phyloP scores from a whole-genome alignment of 345 rosid species.

The Eucalyptus albens region DNA sequence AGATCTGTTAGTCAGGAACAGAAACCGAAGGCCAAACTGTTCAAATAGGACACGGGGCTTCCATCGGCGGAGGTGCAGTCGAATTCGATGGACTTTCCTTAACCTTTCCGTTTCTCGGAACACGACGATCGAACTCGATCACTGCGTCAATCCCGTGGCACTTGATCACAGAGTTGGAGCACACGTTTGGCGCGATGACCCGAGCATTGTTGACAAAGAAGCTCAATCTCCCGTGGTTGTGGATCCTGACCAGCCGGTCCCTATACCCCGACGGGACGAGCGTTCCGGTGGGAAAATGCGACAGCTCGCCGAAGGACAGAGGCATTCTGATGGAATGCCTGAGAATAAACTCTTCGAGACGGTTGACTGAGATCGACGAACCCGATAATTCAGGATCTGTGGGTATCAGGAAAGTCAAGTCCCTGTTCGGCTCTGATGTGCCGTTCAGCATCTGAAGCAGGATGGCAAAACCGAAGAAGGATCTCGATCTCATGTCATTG shows the following conservation, averaged over 20 bases:
- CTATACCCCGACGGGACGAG: background rate
- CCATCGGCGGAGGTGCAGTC: background rate
- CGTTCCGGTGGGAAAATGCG: background rate
- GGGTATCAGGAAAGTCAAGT: background rate
- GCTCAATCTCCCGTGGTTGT: background rate
- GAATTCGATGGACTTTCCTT: background rate
- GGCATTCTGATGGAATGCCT: background rate
- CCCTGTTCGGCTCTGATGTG: background rate
- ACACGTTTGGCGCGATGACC: background rate
- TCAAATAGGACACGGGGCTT: background rate
- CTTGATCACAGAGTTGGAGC: background rate
- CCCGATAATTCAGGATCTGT: background rate
- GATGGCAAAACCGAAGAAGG: slow-evolving; percentile 1
- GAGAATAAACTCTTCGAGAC: background rate
- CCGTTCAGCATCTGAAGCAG: background rate
- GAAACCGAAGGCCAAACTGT: background rate
- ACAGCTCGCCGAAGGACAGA: background rate
- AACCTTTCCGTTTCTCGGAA: background rate
- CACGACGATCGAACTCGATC: background rate
- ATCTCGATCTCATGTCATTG: background rate
- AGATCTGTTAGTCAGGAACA: background rate
- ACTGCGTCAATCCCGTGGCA: background rate
- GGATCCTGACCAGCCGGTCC: background rate
- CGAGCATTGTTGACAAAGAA: background rate
- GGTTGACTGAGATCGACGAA: background rate